These are phyloP conservation scores for Carex littledalei DNA, from an alignment of 176 grass and related monocot genomes.

Conservation along the genomic window DNA sequence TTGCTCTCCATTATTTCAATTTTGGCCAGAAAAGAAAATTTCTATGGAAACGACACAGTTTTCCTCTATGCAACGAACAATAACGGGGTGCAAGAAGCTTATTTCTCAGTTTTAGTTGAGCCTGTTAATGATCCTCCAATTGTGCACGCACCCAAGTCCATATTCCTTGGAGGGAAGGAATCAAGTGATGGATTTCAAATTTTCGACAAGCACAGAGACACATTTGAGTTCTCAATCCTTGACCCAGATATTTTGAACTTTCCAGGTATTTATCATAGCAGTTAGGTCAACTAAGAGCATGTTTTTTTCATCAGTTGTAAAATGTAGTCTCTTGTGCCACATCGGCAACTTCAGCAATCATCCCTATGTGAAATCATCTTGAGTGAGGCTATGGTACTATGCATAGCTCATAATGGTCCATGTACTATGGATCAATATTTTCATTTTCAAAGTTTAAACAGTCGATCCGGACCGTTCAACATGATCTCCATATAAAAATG, in stretches of 20 bases:
- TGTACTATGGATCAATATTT: too few relatives aligned
- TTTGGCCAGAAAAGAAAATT: conserved; percentile 57
- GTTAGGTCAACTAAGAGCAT: neutral
- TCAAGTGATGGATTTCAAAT: conserved; percentile 42
- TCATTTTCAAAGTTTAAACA: too few relatives aligned
- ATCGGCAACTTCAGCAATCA: neutral
- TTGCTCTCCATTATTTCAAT: conserved; percentile 6
- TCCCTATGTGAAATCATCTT: neutral
- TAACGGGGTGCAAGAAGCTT: conserved; percentile 38
- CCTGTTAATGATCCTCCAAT: conserved; percentile 70
- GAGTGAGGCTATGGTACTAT: too few relatives aligned
- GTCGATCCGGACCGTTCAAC: too few relatives aligned
- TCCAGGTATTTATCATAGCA: conserved; percentile 32
- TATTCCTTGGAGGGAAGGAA: conserved; percentile 47
- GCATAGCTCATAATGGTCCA: too few relatives aligned
- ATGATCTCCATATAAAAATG: too few relatives aligned
- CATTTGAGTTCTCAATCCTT: conserved; percentile 49
- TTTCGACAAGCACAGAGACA: conserved; percentile 55
- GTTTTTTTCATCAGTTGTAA: neutral
- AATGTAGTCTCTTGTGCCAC: neutral
- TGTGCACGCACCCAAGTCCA: conserved; percentile 55
- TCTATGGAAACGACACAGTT: conserved; percentile 64
- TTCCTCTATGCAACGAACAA: conserved; percentile 37
- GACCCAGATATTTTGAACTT: conserved; percentile 63
- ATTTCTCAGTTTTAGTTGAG: conserved; percentile 44